Evolutionary conservation across 78 protist genomes (phyloP).

Genomic region (Dictyostelium intermedium): DNA sequence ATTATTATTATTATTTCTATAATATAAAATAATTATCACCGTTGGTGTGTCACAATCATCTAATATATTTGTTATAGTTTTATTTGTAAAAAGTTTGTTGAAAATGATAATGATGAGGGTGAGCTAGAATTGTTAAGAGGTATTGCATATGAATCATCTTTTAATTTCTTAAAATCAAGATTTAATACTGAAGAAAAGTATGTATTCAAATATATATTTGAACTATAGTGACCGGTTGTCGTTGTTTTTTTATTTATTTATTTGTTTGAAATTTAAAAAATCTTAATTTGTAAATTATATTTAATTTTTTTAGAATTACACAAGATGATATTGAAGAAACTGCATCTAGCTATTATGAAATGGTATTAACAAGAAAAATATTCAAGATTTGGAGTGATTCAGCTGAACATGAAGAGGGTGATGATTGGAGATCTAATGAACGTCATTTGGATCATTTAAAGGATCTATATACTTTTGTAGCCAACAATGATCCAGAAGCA

Average conservation of each 20-base stretch:
- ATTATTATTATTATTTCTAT: background rate
- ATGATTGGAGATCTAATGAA: background rate
- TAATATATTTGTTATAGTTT: background rate
- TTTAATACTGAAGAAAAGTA: slow-evolving; percentile 4
- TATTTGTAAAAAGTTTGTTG: background rate
- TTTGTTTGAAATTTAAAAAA: background rate
- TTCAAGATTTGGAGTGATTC: slow-evolving; percentile 29
- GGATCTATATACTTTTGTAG: background rate
- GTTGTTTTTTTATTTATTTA: background rate
- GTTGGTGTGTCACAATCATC: too few relatives aligned
- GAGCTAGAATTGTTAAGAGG: slow-evolving; percentile 17
- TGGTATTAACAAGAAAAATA: slow-evolving; percentile 25
- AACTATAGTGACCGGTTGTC: too few relatives aligned
- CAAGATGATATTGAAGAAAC: slow-evolving; percentile 68
- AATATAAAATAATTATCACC: too few relatives aligned
- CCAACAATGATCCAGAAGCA: slow-evolving; percentile 5
- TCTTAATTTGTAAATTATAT: background rate
- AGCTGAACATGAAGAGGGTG: background rate
- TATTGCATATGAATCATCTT: slow-evolving; percentile 10
- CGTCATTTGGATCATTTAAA: background rate
- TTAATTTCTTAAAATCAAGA: background rate
- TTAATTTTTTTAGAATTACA: background rate
- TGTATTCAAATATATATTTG: background rate
- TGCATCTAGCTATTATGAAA: slow-evolving; percentile 31
- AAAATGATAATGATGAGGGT: slow-evolving; percentile 30